phyloP scores from a whole-genome alignment of 352 stramenopile genomes.

The Blastocystis sp. region DNA sequence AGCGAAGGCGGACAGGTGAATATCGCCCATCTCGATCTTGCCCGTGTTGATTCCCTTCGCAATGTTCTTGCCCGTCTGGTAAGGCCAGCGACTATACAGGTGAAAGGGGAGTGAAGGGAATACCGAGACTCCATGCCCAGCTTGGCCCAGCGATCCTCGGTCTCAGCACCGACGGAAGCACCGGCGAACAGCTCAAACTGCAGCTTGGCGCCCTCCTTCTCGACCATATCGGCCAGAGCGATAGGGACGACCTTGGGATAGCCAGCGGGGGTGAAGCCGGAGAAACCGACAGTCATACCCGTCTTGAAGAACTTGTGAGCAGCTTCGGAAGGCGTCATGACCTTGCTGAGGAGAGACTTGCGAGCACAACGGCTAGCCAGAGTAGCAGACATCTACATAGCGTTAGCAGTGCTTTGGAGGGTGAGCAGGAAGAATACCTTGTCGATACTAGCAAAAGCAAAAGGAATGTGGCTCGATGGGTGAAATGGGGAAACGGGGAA shows the following conservation, averaged over 20 bases:
- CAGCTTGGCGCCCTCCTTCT: constrained; percentile 61
- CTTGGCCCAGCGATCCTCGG: constrained; percentile 69
- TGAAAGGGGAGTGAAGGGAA: background rate
- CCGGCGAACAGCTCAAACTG: constrained; percentile 68
- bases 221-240: constrained; percentile 67
- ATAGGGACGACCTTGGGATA: constrained; percentile 70
- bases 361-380: constrained; percentile 67
- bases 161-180: constrained; percentile 67
- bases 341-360: constrained; percentile 59
- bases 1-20: constrained; percentile 62
- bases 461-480: no score
- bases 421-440: no score
- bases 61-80: constrained; percentile 70
- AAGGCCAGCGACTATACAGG: constrained; percentile 60
- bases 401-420: no score
- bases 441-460: no score
- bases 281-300: constrained; percentile 63
- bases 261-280: constrained; percentile 69
- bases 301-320: constrained; percentile 69
- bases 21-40: constrained; percentile 70
- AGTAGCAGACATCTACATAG: constrained; percentile 57
- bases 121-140: constrained; percentile 70
- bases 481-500: no score
- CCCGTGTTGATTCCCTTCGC: constrained; percentile 67
- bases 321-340: constrained; percentile 66